Evolutionary conservation across 208 protist genomes (phyloP), one percentile per base, ranked within the genome.

Genomic region (Trichomonas vaginalis): DNA sequence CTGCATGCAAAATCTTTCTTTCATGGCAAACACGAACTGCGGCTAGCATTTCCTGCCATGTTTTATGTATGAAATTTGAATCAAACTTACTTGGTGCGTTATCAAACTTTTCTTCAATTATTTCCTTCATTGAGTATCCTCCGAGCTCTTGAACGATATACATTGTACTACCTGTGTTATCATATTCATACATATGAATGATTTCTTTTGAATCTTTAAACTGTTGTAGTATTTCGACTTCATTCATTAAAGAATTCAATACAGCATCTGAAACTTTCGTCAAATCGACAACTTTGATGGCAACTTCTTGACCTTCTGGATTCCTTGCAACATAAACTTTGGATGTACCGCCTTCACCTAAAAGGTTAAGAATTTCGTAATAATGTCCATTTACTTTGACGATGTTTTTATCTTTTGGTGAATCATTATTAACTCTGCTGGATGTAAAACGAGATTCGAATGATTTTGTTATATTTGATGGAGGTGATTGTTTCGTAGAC

Each of bases 1-100:
- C 97, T 6, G 95, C 88, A 79, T 97, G 97, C 37, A 97, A 86
- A 37, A 97, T 96, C 32, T 97, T 83, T 23, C 96, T 70, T 95
- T 96, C 32, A 70, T 97, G 97, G 48, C 97, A 96, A 35, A 87
- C 95, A 37, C 97, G 37, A 35, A 98, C 97, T 14, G 97, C 97
- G 86, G 95, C 96, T 4, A 97, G 95, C 96, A 97, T 97, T 47
- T 97, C 46, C 61, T 96, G 95, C 96, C 87, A 97, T 88, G 48
- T 92, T 6, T 87, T 27, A 21, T 40, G 83, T 90, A 95, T 32
- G 83, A 95, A 70, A 27, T 96, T 96, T 8, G 49, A 49, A 70
- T 62, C 62, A 95, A 82, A 86, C 1, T 49, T 40, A 27, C 56
- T 70, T 70, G 56, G 56, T 27, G 56, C 56, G 56, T 70, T 70